Evolutionary conservation across 2,329 filamentous ascomycete species (phyloP).

Genomic region (Pyricularia sp.): DNA sequence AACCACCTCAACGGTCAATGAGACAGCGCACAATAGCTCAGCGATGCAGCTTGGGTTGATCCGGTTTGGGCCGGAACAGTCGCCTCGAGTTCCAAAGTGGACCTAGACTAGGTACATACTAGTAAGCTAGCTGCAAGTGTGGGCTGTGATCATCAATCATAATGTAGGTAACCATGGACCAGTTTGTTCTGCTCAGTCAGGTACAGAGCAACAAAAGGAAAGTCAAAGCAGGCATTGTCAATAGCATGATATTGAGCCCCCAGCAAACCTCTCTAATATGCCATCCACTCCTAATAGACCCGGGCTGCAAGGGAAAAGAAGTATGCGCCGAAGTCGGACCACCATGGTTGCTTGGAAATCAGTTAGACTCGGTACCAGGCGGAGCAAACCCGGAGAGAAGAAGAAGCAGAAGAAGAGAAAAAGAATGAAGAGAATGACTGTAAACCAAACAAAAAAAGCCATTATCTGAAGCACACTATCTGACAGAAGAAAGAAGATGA

Average conservation of each 20-base stretch:
- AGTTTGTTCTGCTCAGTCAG: background rate
- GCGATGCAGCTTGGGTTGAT: background rate
- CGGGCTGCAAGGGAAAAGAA: background rate
- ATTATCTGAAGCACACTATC: background rate
- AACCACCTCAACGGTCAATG: background rate
- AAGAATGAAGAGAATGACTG: background rate
- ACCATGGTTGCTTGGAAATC: background rate
- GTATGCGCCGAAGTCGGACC: background rate
- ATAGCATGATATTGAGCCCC: background rate
- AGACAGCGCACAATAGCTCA: background rate
- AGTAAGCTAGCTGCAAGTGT: background rate
- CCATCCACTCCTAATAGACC: background rate
- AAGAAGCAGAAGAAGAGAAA: background rate
- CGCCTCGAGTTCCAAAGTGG: background rate
- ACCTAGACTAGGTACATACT: background rate
- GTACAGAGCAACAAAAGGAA: background rate
- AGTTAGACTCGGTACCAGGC: background rate
- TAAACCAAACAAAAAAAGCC: background rate
- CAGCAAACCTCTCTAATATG: background rate
- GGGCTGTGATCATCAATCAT: background rate
- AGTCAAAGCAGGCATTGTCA: too few species aligned
- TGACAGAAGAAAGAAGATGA: background rate
- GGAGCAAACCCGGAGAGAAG: background rate
- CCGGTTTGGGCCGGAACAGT: background rate
- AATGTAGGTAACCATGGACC: background rate